A percentile compares a stretch with the other conserved stretches of the same genome.
These are phyloP conservation scores for Paecilomyces sp. DNA, from an alignment of 2,329 filamentous ascomycete genomes.

Conservation along the genomic window DNA sequence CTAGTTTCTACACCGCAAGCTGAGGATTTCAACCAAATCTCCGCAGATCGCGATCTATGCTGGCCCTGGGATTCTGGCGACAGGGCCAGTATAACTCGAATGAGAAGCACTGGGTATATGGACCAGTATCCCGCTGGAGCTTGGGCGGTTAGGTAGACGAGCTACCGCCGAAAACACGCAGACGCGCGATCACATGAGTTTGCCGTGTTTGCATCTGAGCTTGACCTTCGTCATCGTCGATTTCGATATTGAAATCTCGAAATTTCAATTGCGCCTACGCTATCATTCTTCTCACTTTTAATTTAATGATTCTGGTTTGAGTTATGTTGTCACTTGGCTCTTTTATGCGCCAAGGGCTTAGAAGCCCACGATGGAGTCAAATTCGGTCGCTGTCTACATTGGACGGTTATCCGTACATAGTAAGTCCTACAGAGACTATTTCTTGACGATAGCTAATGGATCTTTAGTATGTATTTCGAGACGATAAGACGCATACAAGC, in stretches of 20 bases:
- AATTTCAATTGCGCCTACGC: neutral
- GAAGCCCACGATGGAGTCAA: constrained; percentile 15
- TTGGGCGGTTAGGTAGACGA: neutral
- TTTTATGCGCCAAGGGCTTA: constrained; percentile 12
- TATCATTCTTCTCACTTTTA: neutral
- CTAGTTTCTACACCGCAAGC: neutral
- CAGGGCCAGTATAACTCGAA: neutral
- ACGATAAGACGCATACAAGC: constrained; percentile 29
- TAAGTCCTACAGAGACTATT: constrained; percentile 13
- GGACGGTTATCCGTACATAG: constrained; percentile 32
- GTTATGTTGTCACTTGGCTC: constrained; percentile 19
- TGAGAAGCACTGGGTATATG: neutral
- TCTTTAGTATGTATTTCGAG: constrained; percentile 44
- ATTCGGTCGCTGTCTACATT: constrained; percentile 29
- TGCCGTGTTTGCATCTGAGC: constrained; percentile 17
- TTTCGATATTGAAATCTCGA: neutral
- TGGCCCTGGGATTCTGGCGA: neutral
- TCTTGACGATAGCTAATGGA: constrained; percentile 8
- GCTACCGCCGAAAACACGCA: constrained; percentile 8
- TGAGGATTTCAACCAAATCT: neutral
- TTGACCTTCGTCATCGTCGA: neutral
- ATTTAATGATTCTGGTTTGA: neutral
- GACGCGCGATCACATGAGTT: constrained; percentile 20
- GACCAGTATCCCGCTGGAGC: neutral
- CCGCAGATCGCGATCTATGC: neutral